Base-by-base conservation (phyloP, 805 yeast genomes). In the Ogataea nitratoaversa region DNA sequence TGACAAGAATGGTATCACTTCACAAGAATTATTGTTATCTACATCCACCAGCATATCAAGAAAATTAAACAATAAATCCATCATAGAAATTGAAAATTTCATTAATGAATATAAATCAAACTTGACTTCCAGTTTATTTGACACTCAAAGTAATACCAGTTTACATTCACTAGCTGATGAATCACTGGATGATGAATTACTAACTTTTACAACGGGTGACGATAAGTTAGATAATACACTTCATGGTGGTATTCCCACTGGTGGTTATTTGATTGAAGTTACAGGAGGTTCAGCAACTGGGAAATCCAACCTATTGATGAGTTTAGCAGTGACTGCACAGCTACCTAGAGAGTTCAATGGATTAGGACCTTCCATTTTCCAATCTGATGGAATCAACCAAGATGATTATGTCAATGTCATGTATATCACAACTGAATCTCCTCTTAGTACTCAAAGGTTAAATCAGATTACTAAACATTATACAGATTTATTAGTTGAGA, bases 211-310 rank as follows among this genome's bases (percentile, higher is more conserved):
- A 7, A 69, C 82, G 0, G 85, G 85, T 0, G 79, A 73, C 52
- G 56, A 53, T 1, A 50, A 46, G 5, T 46, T 84, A 1, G 90
- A 84, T 53, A 52, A 48, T 8, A 42, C 65, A 0, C 54, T 84
- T 5, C 66, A 69, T 30, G 62, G 64, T 18, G 91, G 90, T 0
- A 65, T 83, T 4, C 71, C 65, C 9, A 32, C 20, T 2, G 57
- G 73, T 3, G 76, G 80, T 3, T 60, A 70, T 19, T 56, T 84
- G 2, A 80, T 89, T 0, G 98, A 90, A 63, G 57, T 91, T 3
- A 80, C 79, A 50, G 98, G 98, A 0, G 84, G 82, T 19, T 79
- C 95, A 37, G 85, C 95, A 0, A 73, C 84, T 1, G 98, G 96
- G 0, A 91, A 91, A 54, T 82, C 96, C 0, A 95, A 90, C 49